A percentile compares a stretch with the other conserved stretches of the same genome.
Evolutionary conservation across 345 rosid genomes (phyloP).

Genomic region (Aquilaria yunnanensis): DNA sequence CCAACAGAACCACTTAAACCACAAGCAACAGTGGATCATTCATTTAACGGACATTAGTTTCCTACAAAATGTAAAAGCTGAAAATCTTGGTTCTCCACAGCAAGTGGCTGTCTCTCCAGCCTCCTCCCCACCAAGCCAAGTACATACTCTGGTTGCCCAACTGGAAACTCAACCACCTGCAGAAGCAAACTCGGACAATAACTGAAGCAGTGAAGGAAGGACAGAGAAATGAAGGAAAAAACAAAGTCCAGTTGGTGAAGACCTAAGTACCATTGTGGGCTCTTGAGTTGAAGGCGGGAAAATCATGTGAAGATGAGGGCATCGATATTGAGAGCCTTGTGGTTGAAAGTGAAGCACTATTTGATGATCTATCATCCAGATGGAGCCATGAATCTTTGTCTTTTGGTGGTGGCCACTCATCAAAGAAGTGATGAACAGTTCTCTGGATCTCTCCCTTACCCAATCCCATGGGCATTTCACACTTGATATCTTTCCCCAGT

Average conservation of each 20-base stretch:
- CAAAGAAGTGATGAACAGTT: constrained; percentile 80
- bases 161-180: constrained; percentile 16
- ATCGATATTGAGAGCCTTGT: constrained; percentile 63
- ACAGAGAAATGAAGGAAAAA: neutral
- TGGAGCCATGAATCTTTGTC: constrained; percentile 52
- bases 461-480: constrained; percentile 25
- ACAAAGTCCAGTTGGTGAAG: neutral
- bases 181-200: neutral
- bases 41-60: constrained; percentile 12
- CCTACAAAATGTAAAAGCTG: neutral
- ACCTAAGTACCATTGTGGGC: constrained; percentile 23
- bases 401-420: constrained; percentile 74
- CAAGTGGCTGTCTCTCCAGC: neutral
- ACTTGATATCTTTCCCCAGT: constrained; percentile 29
- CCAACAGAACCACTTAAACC: constrained; percentile 1
- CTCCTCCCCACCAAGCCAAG: constrained; percentile 4
- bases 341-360: constrained; percentile 33
- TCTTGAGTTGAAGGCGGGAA: constrained; percentile 44
- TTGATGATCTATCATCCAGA: constrained; percentile 56
- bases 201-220: neutral
- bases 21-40: constrained; percentile 19
- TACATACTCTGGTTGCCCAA: constrained; percentile 5
- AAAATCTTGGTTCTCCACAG: neutral
- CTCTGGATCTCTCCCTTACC: constrained; percentile 48
- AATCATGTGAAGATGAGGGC: constrained; percentile 52